Base-by-base conservation (phyloP, 257 asterid species). In the Primulina tabacum region DNA sequence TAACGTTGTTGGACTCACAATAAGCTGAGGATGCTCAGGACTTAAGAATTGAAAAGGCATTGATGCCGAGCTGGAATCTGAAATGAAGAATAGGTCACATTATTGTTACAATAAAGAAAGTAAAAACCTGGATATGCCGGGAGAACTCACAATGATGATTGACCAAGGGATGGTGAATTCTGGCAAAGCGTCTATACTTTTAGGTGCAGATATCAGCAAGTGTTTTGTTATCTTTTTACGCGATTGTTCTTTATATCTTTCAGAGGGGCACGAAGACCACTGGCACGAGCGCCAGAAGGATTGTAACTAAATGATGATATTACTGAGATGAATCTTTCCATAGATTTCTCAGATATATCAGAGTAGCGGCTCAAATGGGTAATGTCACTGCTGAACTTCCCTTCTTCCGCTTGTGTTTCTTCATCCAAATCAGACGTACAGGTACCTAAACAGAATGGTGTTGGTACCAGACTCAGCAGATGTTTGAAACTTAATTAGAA, bases 181-280 rank as follows among this genome's bases (percentile, higher is more conserved):
- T 40, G 17, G 52, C 4, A 40, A 40, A 40, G 52, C 52, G 11
- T 37, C 8, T 37, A 37, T 2, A 35, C 40, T 35, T 38, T 14
- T 12, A 47, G 18, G 18, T 47, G 55, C 55, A 12, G n/a, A 43
- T 12, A 47, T 47, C n/a, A 47, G 18, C 18, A 12, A 43, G 55
- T 12, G 18, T 12, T 40, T 47, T 18, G 3, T 24, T 82, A 92
- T 96, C 98, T 83, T 65, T 69, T 82, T 68, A 16, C 69, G 78
- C 65, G 67, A 58, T 79, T 86, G 84, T 88, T 90, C 78, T 79
- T 80, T 60, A 93, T 82, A 62, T 89, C 96, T 83, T 82, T 90
- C 8, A 93, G 73, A 69, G 99, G 97, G n/a, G 99, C 84, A 64
- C 99, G 97, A 65, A 93, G 97, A 38, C 97, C 97, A 76, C 95